Evolutionary conservation across 768 basidiomycete genomes (phyloP), one percentile per base, ranked within the genome.

Genomic region (Leucocoprinus sp.): DNA sequence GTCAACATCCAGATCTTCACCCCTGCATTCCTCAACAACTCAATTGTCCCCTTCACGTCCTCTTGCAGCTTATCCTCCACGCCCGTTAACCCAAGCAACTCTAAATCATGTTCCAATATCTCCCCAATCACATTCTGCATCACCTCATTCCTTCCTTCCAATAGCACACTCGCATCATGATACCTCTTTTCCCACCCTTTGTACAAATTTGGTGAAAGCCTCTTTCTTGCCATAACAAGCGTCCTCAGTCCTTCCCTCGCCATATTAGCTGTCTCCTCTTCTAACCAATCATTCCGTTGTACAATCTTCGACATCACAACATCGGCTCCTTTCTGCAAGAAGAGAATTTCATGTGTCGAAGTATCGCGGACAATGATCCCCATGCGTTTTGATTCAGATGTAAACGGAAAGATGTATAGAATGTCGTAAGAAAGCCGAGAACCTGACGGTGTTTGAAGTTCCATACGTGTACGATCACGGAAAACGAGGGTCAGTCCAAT

Each of bases 1-100:
- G 96, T 99, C 55, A 98, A 71, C 96, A 98, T 98, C 96, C 96
- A 99, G 48, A 99, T 98, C 74, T 89, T 96, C 64, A 99, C 82
- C 3, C 95, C 95, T 0, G 95, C 96, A 60, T 98, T 98, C 53
- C 93, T 70, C 52, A 99, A 62, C 42, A 98, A 59, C 64, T 98
- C 96, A 48, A 99, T 66, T 2, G 96, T 96, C 36, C 83, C 78
- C 61, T 88, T 93, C 55, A 99, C 95, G 18, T 95, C 93, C 50
- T 98, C 96, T 57, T 99, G 96, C 48, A 99, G 65, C 65, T 97
- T 97, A 62, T 99, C 96, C 61, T 99, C 96, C 5, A 99, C 96
- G n/a, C 95, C 96, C 0, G 96, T 99, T 53, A 98, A 64, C 2
- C 95, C 95, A 5, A 97, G 66, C 31, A 99, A 62, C 61, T 99